These are phyloP conservation scores for Cercospora beticola DNA, from an alignment of 2,329 filamentous ascomycete species.

Conservation along the genomic window DNA sequence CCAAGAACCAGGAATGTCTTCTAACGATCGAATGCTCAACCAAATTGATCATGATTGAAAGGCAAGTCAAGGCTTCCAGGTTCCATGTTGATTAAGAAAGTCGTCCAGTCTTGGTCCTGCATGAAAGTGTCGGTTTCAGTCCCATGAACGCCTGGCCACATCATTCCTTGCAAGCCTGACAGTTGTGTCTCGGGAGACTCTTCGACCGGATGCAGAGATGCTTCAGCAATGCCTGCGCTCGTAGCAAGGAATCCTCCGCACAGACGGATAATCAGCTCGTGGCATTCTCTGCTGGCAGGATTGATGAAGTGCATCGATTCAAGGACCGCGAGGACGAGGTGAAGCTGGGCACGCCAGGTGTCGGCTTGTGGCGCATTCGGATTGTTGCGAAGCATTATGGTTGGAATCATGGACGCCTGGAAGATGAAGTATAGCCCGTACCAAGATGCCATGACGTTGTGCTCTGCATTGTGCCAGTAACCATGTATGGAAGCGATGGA, in stretches of 20 bases:
- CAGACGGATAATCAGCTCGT: slow-evolving; percentile 45
- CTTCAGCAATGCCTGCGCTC: not conserved
- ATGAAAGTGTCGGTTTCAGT: slow-evolving; percentile 28
- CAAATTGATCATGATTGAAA: not conserved
- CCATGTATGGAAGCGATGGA: slow-evolving; percentile 43
- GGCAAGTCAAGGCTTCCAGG: not conserved
- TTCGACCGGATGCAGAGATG: slow-evolving; percentile 29
- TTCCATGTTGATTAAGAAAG: slow-evolving; percentile 23
- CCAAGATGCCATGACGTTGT: slow-evolving; percentile 47
- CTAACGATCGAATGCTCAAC: not conserved
- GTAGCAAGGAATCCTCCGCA: slow-evolving; percentile 41
- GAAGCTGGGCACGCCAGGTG: slow-evolving; percentile 47
- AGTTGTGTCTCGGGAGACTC: slow-evolving; percentile 48
- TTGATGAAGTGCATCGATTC: slow-evolving; percentile 43
- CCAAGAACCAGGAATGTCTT: not conserved
- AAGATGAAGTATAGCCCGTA: slow-evolving; percentile 53
- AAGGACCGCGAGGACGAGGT: slow-evolving; percentile 41
- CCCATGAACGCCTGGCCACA: slow-evolving; percentile 46
- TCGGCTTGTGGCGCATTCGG: slow-evolving; percentile 40
- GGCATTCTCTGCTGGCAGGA: slow-evolving; percentile 45
- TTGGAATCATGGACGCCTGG: slow-evolving; percentile 51
- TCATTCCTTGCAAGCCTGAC: slow-evolving; percentile 47
- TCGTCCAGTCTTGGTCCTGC: slow-evolving; percentile 27
- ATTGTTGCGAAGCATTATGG: slow-evolving; percentile 49
- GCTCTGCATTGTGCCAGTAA: slow-evolving; percentile 43